phyloP scores from a whole-genome alignment of 192 early-diverging fungal species.

The Coemansia sp. region DNA sequence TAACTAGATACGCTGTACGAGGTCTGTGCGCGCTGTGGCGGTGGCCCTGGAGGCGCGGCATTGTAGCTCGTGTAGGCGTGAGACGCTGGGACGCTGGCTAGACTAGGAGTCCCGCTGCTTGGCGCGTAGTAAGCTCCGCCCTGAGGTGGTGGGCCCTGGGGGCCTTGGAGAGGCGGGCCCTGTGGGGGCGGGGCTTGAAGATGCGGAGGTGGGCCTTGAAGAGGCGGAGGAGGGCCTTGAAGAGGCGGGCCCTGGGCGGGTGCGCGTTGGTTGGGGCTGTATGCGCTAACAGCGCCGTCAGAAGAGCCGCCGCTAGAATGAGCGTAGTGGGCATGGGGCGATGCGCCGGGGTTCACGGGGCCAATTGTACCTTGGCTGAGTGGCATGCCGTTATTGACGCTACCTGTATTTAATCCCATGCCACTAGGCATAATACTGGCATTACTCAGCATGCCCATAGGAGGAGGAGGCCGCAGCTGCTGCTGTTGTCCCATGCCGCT shows the following conservation, averaged over 20 bases:
- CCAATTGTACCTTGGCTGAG: slow-evolving; percentile 5
- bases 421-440: neutral
- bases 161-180: too few relatives aligned
- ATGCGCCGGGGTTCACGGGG: neutral
- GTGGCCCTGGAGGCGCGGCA: neutral
- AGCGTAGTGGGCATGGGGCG: slow-evolving; percentile 9
- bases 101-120: neutral
- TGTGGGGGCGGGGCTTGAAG: neutral
- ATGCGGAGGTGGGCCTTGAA: neutral
- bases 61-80: neutral
- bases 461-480: neutral
- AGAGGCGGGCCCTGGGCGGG: neutral
- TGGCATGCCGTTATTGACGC: neutral
- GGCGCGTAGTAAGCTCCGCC: neutral
- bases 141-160: neutral
- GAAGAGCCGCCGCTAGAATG: neutral
- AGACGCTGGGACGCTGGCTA: neutral
- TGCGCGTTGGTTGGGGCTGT: neutral
- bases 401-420: neutral
- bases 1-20: slow-evolving; percentile 7
- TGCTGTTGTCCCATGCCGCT: slow-evolving; percentile 13
- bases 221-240: too few relatives aligned
- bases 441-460: slow-evolving; percentile 1
- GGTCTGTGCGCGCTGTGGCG: neutral
- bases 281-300: neutral